Percentiles rank a stretch among this genome's conserved stretches.
phyloP scores from a whole-genome alignment of 2,329 filamentous ascomycete species.

The Scedosporium dehoogii region DNA sequence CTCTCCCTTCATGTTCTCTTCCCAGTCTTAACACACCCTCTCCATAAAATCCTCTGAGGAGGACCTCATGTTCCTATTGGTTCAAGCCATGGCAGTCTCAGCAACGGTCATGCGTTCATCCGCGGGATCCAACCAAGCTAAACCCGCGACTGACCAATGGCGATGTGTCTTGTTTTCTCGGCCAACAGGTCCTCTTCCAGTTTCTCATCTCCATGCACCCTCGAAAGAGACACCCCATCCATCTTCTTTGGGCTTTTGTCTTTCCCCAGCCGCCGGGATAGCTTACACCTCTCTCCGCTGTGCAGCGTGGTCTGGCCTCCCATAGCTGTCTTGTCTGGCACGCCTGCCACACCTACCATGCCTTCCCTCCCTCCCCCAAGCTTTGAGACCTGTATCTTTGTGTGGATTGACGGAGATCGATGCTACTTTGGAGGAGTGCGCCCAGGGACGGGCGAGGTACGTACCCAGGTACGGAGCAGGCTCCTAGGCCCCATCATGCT shows the following conservation, averaged over 20 bases:
- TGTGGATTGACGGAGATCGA: background rate
- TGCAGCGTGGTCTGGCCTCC: background rate
- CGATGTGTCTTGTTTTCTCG: background rate
- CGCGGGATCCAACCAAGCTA: constrained; percentile 2
- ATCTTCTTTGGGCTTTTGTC: background rate
- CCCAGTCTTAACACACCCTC: constrained; percentile 2
- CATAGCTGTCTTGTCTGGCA: background rate
- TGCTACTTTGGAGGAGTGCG: background rate
- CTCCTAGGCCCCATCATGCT: background rate
- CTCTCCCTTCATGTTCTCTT: background rate
- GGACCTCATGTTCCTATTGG: constrained; percentile 1
- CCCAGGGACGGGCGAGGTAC: background rate
- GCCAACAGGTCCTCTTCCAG: background rate
- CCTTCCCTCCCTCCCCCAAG: background rate
- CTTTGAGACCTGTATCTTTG: background rate
- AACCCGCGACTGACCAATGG: background rate
- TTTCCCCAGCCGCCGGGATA: background rate
- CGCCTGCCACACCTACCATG: background rate
- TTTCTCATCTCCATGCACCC: background rate
- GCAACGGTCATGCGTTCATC: constrained; percentile 4
- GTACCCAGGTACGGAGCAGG: background rate
- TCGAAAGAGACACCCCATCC: background rate
- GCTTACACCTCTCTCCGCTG: background rate
- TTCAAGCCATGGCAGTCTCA: background rate
- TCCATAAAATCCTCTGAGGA: background rate